Conservation (phyloP, 352 stramenopile species). For the Phytophthora foliorum region DNA sequence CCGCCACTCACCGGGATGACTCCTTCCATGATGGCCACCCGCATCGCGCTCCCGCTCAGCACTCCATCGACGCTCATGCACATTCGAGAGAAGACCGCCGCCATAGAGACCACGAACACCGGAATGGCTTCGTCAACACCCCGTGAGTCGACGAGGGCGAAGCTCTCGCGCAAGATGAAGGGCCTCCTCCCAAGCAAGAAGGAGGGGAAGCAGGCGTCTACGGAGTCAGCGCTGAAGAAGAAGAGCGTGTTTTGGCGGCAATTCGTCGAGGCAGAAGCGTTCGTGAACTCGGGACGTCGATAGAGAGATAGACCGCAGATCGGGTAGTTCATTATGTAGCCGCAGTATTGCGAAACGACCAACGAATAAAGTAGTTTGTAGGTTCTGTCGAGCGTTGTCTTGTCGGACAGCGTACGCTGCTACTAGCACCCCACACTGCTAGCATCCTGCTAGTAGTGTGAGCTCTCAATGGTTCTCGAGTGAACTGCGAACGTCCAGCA, state of each 20-base stretch:
- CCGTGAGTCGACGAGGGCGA: conserved; percentile 8
- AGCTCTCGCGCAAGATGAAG: conserved; percentile 15
- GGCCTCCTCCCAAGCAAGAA: conserved; percentile 14
- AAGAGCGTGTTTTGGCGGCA: conserved; percentile 9
- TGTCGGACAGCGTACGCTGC: background rate
- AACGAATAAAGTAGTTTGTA: background rate
- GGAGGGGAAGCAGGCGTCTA: conserved; percentile 1
- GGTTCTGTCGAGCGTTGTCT: background rate
- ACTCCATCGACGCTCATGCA: conserved; percentile 23
- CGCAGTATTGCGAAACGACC: background rate
- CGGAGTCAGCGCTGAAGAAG: background rate
- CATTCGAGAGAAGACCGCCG: conserved; percentile 21
- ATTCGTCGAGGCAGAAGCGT: conserved; percentile 2
- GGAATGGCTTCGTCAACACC: background rate
- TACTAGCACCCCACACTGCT: too few relatives aligned
- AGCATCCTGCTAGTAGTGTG: too few relatives aligned
- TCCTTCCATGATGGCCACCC: conserved; percentile 23
- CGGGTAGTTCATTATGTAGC: background rate
- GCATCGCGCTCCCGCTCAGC: conserved; percentile 28
- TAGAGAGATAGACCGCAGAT: background rate
- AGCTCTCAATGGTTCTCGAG: background rate
- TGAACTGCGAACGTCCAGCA: background rate
- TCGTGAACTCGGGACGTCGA: conserved; percentile 14
- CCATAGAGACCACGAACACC: background rate
- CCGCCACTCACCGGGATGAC: conserved; percentile 6